Base-by-base conservation (phyloP, 2,329 filamentous ascomycete species). In the Aspergillus novoparasiticus region DNA sequence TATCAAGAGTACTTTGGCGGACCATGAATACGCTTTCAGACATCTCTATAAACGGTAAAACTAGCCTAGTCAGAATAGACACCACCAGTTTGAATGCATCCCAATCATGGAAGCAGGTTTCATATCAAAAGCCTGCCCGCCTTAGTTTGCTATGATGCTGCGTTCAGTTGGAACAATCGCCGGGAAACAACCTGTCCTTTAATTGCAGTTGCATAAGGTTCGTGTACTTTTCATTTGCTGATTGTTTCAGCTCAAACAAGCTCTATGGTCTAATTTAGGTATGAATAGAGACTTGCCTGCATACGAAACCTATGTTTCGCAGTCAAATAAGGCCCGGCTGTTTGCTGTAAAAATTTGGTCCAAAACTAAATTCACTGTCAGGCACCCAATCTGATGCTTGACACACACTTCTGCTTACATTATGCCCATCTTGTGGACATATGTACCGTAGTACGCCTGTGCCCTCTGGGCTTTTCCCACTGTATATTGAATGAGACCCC, bases 81-180 rank as follows among this genome's bases (percentile, higher is more conserved):
- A 43, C 19, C 8, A 21, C 19, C 41, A 8, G 1, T 43, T 19
- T 43, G 12, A 11, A 43, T 6, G 19, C 6, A 21, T 21, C 5
- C 6, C 41, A 43, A 11, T 43, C 8, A 10, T 19, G 19, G 19
- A 43, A 43, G 9, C n/a, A 21, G 8, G 54, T 21, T n/a, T 60
- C 58, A 23, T 43, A 61, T 55, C 58, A 61, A 30, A 58, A 61
- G 26, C 6, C 48, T 50, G 1, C 58, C 58, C 0, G 61, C 61
- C 14, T 65, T 66, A 10, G 76, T 75, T 1, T 76, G 78, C 76
- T 76, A 79, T 4, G 74, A 76, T 1, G 78, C 78, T 0, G 76
- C 66, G 57, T 81, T 81, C 78, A 81, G 64, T 81, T 81, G 21
- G 73, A 77, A 59, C 79, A 81, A 75, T 36, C 34, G 1, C 14